These are phyloP conservation scores for Arctostaphylos glauca DNA, from an alignment of 148 eudicot species.

Conservation along the genomic window DNA sequence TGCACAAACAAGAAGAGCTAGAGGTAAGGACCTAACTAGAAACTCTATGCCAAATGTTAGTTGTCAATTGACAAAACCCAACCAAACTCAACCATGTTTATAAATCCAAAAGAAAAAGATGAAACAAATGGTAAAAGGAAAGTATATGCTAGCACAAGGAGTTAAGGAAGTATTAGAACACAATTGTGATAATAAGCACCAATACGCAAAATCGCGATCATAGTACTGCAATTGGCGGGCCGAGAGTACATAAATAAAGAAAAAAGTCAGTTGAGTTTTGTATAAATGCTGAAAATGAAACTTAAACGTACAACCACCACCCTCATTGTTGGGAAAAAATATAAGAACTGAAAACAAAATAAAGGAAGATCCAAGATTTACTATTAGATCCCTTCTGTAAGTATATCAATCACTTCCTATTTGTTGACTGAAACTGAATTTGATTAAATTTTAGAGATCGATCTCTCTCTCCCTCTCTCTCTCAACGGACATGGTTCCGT, in stretches of 20 bases:
- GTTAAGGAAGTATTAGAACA: background rate
- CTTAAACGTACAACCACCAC: background rate
- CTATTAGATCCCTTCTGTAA: background rate
- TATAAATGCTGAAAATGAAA: background rate
- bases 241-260: background rate
- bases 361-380: background rate
- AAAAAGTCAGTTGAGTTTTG: background rate
- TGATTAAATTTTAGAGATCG: background rate
- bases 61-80: background rate
- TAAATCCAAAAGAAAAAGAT: background rate
- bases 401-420: background rate
- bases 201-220: background rate
- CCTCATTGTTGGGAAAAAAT: background rate
- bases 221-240: background rate
- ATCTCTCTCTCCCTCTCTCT: background rate
- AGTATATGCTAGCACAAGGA: background rate
- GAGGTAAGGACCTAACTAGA: background rate
- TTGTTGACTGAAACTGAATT: background rate
- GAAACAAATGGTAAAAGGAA: background rate
- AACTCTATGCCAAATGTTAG: background rate
- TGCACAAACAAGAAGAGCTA: slow-evolving; percentile 19
- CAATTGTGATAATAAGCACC: background rate
- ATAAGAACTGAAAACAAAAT: background rate
- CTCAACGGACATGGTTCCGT: too few relatives aligned
- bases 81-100: background rate